phyloP scores from a whole-genome alignment of 768 basidiomycete genomes.

The Mycena floridula region DNA sequence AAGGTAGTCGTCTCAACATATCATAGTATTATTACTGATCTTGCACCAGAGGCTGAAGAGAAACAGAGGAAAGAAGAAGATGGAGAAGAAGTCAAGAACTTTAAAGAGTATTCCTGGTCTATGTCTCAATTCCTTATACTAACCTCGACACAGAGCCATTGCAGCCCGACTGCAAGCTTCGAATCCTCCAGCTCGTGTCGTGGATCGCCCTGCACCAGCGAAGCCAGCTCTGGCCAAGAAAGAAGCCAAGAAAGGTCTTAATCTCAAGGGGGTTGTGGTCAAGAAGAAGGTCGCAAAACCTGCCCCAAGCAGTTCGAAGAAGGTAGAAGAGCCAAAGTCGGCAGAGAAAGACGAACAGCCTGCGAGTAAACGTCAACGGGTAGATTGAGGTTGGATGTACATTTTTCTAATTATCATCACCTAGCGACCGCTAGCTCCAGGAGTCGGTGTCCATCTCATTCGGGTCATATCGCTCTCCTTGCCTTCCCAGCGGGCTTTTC shows the following conservation, averaged over 20 bases:
- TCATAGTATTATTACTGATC: too few relatives aligned
- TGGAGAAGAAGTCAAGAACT: constrained; percentile 71
- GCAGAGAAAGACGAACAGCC: constrained; percentile 44
- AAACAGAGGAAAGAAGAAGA: constrained; percentile 67
- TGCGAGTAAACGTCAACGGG: too few relatives aligned
- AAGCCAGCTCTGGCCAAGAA: constrained; percentile 42
- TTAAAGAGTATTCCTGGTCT: constrained; percentile 54
- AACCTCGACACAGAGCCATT: constrained; percentile 42
- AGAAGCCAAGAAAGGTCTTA: constrained; percentile 56
- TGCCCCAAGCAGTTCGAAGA: constrained; percentile 10
- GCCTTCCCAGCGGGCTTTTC: constrained; percentile 50
- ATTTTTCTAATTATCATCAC: constrained; percentile 13
- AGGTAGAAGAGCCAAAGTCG: too few relatives aligned
- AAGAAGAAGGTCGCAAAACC: constrained; percentile 51
- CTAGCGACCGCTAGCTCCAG: constrained; percentile 32
- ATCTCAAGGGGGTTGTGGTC: constrained; percentile 73
- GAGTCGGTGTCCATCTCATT: constrained; percentile 79
- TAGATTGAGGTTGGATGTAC: too few relatives aligned
- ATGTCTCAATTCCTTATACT: constrained; percentile 6
- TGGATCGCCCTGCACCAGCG: constrained; percentile 23
- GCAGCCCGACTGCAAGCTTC: constrained; percentile 57
- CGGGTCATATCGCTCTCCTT: constrained; percentile 60
- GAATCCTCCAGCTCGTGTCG: constrained; percentile 22
- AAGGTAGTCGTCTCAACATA: too few relatives aligned
- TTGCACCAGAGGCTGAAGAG: constrained; percentile 72